Base-by-base conservation (phyloP, 169 alveolate genomes). In the Cryptosporidium tyzzeri region DNA sequence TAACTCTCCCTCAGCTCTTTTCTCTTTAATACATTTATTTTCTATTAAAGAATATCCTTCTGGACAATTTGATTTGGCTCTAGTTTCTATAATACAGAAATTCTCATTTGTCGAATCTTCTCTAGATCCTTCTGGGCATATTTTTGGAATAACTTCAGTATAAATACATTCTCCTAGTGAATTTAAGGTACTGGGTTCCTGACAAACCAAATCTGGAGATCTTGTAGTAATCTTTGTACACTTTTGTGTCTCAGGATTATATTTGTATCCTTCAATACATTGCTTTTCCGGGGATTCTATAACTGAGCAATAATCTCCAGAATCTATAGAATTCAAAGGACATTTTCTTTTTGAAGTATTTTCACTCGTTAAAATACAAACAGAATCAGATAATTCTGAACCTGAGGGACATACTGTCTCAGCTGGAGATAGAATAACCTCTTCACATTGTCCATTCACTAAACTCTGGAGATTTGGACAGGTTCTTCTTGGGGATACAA, bases 211-310 rank as follows among this genome's bases (percentile, higher is more conserved):
- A 29, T 80, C 87, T 7, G 87, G 75, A 29, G 87, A 61, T 80
- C 87, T 80, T 1, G 73, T 31, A 21, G 55, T 44, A 10, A 65
- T 41, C 2, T 62, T 80, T 0, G 65, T 80, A 26, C 87, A 80
- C 14, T 80, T 80, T 65, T 65, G 74, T 39, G 62, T 80, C 37
- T 65, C 51, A 14, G 16, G 16, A 45, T 80, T 39, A 21, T 23
- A 44, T 12, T 14, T 41, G 68, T 80, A 80, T 39, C 87, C 87
- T 26, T 80, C 87, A 2, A 80, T 29, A 80, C 87, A 80, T 9
- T 80, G 61, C 51, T 44, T 80, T 80, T 62, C 75, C 4, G 87
- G 87, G n/a, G 87, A 29, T 23, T 80, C 87, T 23, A 37, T 37
- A 41, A 80, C 37, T 29, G 68, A 65, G 18, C 87, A 80, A 41